These are phyloP conservation scores for Talaromyces amestolkiae DNA, from an alignment of 2,329 filamentous ascomycete species.

Conservation along the genomic window DNA sequence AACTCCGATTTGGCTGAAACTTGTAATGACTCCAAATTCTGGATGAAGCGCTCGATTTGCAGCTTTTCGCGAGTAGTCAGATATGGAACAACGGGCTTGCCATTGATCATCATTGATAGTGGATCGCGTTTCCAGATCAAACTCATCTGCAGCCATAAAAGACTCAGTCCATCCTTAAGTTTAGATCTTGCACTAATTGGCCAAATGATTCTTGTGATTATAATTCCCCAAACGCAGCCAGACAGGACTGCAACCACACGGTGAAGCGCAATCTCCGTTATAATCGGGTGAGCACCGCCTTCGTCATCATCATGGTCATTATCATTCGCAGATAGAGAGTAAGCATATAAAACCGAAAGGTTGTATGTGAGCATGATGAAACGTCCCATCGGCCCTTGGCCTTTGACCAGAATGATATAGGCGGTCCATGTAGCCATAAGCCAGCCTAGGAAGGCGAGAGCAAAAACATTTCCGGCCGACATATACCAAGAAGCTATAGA, in stretches of 20 bases:
- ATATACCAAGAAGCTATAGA: slow-evolving; percentile 76
- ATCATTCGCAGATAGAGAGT: slow-evolving; percentile 78
- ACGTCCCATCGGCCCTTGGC: slow-evolving; percentile 84
- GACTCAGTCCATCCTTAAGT: slow-evolving; percentile 81
- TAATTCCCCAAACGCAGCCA: slow-evolving; percentile 87
- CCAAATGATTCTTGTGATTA: slow-evolving; percentile 87
- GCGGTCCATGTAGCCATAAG: slow-evolving; percentile 79
- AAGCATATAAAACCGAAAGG: slow-evolving; percentile 88
- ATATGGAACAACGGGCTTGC: slow-evolving; percentile 61
- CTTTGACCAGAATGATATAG: slow-evolving; percentile 80
- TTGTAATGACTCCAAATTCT: slow-evolving; percentile 71
- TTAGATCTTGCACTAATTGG: slow-evolving; percentile 86
- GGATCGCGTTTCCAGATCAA: slow-evolving; percentile 96
- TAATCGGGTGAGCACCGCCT: slow-evolving; percentile 77
- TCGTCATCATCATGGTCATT: slow-evolving; percentile 81
- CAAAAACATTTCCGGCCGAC: slow-evolving; percentile 68
- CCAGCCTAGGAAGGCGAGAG: slow-evolving; percentile 79
- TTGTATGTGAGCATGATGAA: slow-evolving; percentile 97
- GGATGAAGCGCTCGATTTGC: slow-evolving; percentile 75
- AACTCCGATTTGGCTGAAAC: slow-evolving; percentile 78
- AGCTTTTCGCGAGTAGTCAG: slow-evolving; percentile 86
- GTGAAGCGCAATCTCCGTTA: slow-evolving; percentile 83
- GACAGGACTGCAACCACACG: slow-evolving; percentile 81
- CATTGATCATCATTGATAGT: slow-evolving; percentile 67
- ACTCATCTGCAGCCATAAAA: slow-evolving; percentile 93